Conservation (phyloP, 495 filamentous ascomycete genomes). For the Penicillium canescens region DNA sequence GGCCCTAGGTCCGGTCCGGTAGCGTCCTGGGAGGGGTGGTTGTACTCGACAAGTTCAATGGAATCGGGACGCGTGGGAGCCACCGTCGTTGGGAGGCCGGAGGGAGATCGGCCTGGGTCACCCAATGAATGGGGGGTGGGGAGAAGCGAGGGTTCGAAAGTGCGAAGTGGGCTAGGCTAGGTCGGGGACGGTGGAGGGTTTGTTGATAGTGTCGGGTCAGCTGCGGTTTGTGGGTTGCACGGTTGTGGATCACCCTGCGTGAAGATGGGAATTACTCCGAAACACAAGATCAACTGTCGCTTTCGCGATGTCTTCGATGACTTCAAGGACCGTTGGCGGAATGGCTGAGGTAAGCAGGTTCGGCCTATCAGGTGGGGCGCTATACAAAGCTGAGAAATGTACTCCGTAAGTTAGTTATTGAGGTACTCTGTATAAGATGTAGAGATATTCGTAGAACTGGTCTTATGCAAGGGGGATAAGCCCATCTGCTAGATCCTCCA, state of each 20-base stretch:
- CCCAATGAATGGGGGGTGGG: conserved; percentile 4
- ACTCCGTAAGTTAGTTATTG: no score
- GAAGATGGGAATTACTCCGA: no score
- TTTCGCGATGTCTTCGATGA: conserved; percentile 11
- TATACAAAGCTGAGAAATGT: conserved; percentile 10
- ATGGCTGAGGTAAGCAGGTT: conserved; percentile 16
- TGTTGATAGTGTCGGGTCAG: conserved; percentile 3
- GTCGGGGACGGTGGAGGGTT: conserved; percentile 19
- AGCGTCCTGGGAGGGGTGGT: conserved; percentile 20
- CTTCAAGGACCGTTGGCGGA: conserved; percentile 16
- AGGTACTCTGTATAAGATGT: not conserved
- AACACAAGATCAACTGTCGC: not conserved
- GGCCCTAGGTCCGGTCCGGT: conserved; percentile 1
- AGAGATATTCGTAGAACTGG: no score
- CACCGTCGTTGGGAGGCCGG: conserved; percentile 30
- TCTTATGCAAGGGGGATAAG: no score
- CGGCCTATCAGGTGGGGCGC: conserved; percentile 11
- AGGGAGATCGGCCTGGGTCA: conserved; percentile 17
- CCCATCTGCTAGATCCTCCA: no score
- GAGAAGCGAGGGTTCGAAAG: conserved; percentile 11
- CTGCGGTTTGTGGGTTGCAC: no score
- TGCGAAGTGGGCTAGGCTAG: conserved; percentile 12
- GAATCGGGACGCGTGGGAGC: conserved; percentile 25
- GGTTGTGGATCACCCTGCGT: no score
- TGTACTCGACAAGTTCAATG: conserved; percentile 42